Percentiles rank a stretch among this genome's conserved stretches.
These are phyloP conservation scores for Neofusicoccum cordaticola DNA, from an alignment of 2,329 filamentous ascomycete species.

Conservation along the genomic window DNA sequence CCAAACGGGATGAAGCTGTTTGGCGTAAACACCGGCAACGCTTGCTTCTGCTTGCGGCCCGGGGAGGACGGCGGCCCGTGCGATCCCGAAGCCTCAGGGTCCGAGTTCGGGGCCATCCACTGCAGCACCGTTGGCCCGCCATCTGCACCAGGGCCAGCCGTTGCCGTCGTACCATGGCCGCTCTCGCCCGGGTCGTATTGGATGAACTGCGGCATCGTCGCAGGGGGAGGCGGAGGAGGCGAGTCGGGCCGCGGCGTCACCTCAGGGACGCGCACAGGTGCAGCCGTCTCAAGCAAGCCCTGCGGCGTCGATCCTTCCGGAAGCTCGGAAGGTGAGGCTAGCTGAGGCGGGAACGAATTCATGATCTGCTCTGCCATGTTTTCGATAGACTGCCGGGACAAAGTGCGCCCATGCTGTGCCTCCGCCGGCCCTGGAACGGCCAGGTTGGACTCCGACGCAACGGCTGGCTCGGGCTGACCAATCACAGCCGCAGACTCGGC, in stretches of 20 bases:
- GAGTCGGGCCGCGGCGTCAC: slow-evolving; percentile 33
- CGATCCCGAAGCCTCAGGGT: slow-evolving; percentile 21
- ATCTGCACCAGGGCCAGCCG: background rate
- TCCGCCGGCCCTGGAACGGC: background rate
- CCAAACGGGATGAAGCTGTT: slow-evolving; percentile 35
- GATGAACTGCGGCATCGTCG: slow-evolving; percentile 31
- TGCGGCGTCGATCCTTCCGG: slow-evolving; percentile 10
- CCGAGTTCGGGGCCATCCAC: slow-evolving; percentile 33
- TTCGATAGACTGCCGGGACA: slow-evolving; percentile 13
- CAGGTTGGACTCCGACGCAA: background rate
- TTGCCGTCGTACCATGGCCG: slow-evolving; percentile 15
- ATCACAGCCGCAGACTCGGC: background rate
- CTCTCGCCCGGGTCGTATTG: slow-evolving; percentile 29
- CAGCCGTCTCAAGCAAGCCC: slow-evolving; percentile 4
- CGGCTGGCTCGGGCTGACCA: background rate
- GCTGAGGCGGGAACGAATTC: slow-evolving; percentile 6
- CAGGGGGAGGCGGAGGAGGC: slow-evolving; percentile 32
- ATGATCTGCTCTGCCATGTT: slow-evolving; percentile 13
- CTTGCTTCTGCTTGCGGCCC: slow-evolving; percentile 35
- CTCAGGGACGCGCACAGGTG: slow-evolving; percentile 21
- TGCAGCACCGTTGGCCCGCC: slow-evolving; percentile 25
- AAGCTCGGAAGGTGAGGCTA: slow-evolving; percentile 5
- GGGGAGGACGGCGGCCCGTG: slow-evolving; percentile 18
- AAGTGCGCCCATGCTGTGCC: background rate
- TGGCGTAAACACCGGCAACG: slow-evolving; percentile 51